A percentile compares a stretch with the other conserved stretches of the same genome.
phyloP scores from a whole-genome alignment of 176 grass and related monocot species.

The Triticum dicoccoides region DNA sequence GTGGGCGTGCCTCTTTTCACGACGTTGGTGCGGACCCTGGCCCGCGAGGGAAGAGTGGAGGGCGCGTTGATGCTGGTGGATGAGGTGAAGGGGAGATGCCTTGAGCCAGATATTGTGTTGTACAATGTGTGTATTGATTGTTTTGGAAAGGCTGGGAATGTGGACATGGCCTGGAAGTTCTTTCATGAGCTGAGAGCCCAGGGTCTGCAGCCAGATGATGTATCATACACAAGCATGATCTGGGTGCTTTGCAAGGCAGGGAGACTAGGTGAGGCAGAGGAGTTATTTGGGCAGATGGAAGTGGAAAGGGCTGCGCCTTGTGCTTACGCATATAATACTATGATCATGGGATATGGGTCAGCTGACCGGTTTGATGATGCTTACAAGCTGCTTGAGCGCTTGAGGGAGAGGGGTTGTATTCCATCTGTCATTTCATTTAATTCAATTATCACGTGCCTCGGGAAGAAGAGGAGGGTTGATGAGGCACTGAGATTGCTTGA shows the following conservation, averaged over 20 bases:
- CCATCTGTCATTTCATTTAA: conserved; percentile 88
- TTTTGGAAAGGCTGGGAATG: conserved; percentile 87
- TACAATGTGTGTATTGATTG: conserved; percentile 93
- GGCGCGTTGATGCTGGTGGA: conserved; percentile 56
- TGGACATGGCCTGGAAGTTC: conserved; percentile 96
- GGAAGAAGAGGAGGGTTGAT: conserved; percentile 63
- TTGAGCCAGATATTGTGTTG: conserved; percentile 67
- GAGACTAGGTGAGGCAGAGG: conserved; percentile 66
- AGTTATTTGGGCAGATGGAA: conserved; percentile 79
- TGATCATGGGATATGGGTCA: conserved; percentile 93
- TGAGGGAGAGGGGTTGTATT: conserved; percentile 91
- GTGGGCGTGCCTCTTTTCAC: conserved; percentile 78
- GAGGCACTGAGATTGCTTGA: conserved; percentile 68
- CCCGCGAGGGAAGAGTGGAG: conserved; percentile 53
- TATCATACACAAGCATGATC: conserved; percentile 92
- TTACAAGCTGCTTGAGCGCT: conserved; percentile 58
- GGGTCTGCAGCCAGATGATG: conserved; percentile 70
- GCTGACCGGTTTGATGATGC: conserved; percentile 67
- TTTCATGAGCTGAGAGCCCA: conserved; percentile 79
- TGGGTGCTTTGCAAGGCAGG: conserved; percentile 76
- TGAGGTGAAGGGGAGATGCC: conserved; percentile 79
- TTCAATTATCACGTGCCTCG: conserved; percentile 88
- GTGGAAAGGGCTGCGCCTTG: conserved; percentile 54
- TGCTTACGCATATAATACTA: conserved; percentile 82
- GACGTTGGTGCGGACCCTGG: conserved; percentile 62